These are phyloP conservation scores for Xerocomellus dryophilus DNA, from an alignment of 768 basidiomycete species.

Conservation along the genomic window DNA sequence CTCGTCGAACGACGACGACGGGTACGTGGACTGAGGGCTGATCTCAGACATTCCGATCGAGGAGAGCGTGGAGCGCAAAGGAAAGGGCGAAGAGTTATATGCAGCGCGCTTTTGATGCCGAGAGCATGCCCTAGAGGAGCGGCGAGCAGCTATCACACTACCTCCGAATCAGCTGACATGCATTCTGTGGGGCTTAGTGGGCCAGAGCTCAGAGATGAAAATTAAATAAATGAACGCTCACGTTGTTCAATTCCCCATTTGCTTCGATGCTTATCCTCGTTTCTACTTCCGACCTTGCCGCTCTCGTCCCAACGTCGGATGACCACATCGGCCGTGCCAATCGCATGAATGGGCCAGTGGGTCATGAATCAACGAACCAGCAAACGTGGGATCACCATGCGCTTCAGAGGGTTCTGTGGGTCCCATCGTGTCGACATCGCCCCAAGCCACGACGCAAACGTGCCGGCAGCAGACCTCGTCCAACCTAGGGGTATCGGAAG, in stretches of 20 bases:
- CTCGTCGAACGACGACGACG: slow-evolving; percentile 8
- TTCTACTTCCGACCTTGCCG: background rate
- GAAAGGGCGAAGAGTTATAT: slow-evolving; percentile 2
- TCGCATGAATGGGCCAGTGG: background rate
- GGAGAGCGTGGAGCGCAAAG: background rate
- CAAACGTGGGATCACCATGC: background rate
- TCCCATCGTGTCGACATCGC: background rate
- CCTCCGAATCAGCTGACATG: slow-evolving; percentile 3
- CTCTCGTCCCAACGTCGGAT: background rate
- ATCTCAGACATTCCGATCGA: slow-evolving; percentile 15
- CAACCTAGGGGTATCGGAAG: too few relatives aligned
- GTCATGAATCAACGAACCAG: background rate
- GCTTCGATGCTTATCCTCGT: background rate
- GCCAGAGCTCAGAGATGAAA: background rate
- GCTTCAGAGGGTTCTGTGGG: background rate
- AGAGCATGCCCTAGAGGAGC: background rate
- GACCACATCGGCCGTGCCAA: background rate
- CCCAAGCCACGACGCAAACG: background rate
- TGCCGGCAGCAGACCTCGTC: background rate
- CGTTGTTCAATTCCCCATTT: background rate
- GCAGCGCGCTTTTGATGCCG: background rate
- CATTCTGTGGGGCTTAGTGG: background rate
- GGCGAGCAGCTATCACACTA: slow-evolving; percentile 2
- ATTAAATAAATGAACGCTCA: background rate
- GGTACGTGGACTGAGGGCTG: slow-evolving; percentile 5